Percentiles rank a stretch among this genome's conserved stretches.
phyloP scores from a whole-genome alignment of 768 basidiomycete genomes.

The Naganishia friedmannii region DNA sequence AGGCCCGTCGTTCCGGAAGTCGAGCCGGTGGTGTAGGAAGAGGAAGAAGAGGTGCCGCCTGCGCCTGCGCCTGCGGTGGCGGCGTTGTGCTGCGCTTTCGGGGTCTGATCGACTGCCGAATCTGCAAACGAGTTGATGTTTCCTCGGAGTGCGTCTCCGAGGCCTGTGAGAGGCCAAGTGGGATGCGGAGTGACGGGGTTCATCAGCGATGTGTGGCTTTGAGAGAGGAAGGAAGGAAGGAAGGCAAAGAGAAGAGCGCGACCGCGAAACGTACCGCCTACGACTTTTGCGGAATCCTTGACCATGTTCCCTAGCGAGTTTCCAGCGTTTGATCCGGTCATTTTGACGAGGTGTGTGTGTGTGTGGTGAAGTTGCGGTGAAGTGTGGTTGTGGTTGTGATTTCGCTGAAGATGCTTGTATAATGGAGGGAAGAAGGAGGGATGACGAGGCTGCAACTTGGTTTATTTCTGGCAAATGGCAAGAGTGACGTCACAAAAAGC shows the following conservation, averaged over 20 bases:
- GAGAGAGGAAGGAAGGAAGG: neutral
- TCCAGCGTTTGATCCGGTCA: slow-evolving; percentile 16
- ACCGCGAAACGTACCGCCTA: slow-evolving; percentile 8
- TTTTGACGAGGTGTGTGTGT: neutral
- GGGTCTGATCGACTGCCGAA: slow-evolving; percentile 7
- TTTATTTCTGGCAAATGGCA: too few species aligned
- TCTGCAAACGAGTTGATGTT: slow-evolving; percentile 30
- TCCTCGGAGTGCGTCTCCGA: slow-evolving; percentile 26
- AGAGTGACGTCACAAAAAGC: too few species aligned
- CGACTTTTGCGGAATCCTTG: slow-evolving; percentile 22
- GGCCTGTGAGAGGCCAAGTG: too few species aligned
- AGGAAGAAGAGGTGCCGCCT: neutral
- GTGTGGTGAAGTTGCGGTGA: neutral
- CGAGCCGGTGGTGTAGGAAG: too few species aligned
- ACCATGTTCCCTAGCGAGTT: slow-evolving; percentile 19
- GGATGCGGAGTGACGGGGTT: too few species aligned
- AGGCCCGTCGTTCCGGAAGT: too few species aligned
- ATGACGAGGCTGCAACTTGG: too few species aligned
- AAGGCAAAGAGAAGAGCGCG: neutral
- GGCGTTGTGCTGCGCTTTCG: slow-evolving; percentile 18
- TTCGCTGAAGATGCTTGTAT: too few species aligned
- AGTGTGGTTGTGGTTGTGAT: neutral
- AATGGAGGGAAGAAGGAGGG: too few species aligned
- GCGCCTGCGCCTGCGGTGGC: neutral
- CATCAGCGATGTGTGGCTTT: neutral